A percentile compares a stretch with the other conserved stretches of the same genome.
Evolutionary conservation across 306 rosid species (phyloP).

Genomic region (Sindora glabra): DNA sequence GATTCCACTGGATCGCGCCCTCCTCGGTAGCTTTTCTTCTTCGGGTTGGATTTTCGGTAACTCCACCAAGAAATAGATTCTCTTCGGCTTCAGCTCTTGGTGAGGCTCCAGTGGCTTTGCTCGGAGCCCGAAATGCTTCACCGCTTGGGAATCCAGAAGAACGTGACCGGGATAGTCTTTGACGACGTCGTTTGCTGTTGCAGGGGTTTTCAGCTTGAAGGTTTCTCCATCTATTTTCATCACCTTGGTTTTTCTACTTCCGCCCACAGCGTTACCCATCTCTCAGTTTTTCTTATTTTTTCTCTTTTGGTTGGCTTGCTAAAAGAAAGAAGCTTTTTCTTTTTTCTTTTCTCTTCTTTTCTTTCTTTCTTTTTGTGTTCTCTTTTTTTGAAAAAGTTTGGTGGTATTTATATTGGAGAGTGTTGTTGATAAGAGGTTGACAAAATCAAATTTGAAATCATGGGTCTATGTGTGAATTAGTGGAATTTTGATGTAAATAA

Average conservation of each 20-base stretch:
- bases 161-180: conserved; percentile 57
- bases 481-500: conserved; percentile 24
- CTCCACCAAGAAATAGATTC: conserved; percentile 51
- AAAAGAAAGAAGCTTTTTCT: not conserved
- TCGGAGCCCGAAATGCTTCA: conserved; percentile 48
- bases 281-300: not conserved
- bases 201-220: conserved; percentile 52
- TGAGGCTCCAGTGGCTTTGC: conserved; percentile 66
- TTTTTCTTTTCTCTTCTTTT: not conserved
- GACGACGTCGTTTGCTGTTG: conserved; percentile 43
- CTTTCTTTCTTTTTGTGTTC: not conserved
- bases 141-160: conserved; percentile 49
- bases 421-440: conserved; percentile 12
- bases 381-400: not conserved
- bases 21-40: conserved; percentile 6
- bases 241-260: conserved; percentile 57
- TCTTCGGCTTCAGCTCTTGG: conserved; percentile 47
- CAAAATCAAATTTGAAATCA: conserved; percentile 14
- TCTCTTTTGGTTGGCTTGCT: not conserved
- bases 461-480: conserved; percentile 22
- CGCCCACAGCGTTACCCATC: conserved; percentile 70
- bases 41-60: conserved; percentile 29
- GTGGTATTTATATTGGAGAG: conserved; percentile 6
- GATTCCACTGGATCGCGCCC: conserved; percentile 53
- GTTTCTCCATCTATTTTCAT: conserved; percentile 79